phyloP scores from a whole-genome alignment of 805 yeast species.

The Myxozyma mucilagina region DNA sequence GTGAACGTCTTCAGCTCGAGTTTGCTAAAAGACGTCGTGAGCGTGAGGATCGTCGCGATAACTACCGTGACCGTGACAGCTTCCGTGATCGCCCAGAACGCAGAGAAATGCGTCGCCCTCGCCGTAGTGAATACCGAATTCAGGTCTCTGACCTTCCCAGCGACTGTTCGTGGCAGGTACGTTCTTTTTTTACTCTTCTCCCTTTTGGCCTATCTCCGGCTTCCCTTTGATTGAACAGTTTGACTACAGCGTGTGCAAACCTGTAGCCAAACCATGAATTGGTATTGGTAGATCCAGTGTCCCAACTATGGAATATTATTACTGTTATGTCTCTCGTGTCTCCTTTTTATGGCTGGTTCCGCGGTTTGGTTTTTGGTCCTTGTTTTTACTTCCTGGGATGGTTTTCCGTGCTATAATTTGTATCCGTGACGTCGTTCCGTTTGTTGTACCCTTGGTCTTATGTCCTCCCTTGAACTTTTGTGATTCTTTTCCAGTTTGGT shows the following conservation, averaged over 20 bases:
- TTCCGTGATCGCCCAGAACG: conserved; percentile 28
- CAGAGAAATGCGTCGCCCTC: conserved; percentile 32
- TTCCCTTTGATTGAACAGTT: conserved; percentile 5
- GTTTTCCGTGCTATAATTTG: background rate
- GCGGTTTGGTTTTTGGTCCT: background rate
- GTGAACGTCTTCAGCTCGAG: conserved; percentile 40
- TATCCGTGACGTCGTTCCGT: background rate
- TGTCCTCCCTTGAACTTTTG: background rate
- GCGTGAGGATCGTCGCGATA: conserved; percentile 29
- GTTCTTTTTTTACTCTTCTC: conserved; percentile 7
- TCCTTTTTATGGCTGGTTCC: background rate
- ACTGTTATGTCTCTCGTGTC: background rate
- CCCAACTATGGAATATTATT: background rate
- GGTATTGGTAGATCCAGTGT: background rate
- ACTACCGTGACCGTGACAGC: conserved; percentile 24
- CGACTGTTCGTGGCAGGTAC: conserved; percentile 39
- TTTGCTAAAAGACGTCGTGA: conserved; percentile 40
- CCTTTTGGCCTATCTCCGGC: conserved; percentile 3
- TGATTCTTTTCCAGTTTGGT: background rate
- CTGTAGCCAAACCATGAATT: background rate
- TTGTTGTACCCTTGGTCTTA: background rate
- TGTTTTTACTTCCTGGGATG: conserved; percentile 7
- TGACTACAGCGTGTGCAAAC: background rate
- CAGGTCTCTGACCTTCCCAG: conserved; percentile 35
- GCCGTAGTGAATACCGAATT: conserved; percentile 36